These are phyloP conservation scores for Epithele typhae DNA, from an alignment of 768 basidiomycete species.

Conservation along the genomic window DNA sequence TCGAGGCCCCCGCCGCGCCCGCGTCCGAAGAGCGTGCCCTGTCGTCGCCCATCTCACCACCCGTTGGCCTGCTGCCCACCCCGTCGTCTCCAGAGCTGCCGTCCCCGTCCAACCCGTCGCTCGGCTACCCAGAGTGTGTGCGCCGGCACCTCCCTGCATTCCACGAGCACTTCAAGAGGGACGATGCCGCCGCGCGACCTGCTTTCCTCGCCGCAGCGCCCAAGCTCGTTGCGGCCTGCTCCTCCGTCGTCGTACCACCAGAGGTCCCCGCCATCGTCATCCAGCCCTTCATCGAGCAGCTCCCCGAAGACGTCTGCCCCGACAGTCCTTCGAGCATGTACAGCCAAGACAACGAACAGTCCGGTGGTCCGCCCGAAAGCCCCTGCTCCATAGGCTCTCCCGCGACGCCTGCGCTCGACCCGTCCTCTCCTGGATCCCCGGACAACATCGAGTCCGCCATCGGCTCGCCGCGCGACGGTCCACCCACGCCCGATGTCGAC, in stretches of 20 bases:
- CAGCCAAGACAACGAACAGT: not conserved
- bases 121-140: constrained; percentile 10
- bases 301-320: not conserved
- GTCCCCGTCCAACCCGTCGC: constrained; percentile 5
- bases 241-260: not conserved
- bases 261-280: constrained; percentile 8
- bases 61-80: no score
- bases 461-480: constrained; percentile 2
- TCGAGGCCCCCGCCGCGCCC: no score
- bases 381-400: not conserved
- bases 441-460: not conserved
- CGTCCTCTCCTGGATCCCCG: not conserved
- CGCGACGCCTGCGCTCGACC: not conserved
- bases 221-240: not conserved
- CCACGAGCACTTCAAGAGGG: constrained; percentile 3
- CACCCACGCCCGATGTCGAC: not conserved
- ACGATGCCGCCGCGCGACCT: no score
- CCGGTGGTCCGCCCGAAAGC: not conserved
- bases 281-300: constrained; percentile 5
- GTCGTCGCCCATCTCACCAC: no score
- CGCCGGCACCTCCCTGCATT: constrained; percentile 7
- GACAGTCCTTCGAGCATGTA: constrained; percentile 7
- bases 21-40: no score
- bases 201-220: no score
- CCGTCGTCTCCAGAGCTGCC: no score